These are phyloP conservation scores for Claviceps pazoutovae DNA, from an alignment of 2,329 filamentous ascomycete species.

Conservation along the genomic window DNA sequence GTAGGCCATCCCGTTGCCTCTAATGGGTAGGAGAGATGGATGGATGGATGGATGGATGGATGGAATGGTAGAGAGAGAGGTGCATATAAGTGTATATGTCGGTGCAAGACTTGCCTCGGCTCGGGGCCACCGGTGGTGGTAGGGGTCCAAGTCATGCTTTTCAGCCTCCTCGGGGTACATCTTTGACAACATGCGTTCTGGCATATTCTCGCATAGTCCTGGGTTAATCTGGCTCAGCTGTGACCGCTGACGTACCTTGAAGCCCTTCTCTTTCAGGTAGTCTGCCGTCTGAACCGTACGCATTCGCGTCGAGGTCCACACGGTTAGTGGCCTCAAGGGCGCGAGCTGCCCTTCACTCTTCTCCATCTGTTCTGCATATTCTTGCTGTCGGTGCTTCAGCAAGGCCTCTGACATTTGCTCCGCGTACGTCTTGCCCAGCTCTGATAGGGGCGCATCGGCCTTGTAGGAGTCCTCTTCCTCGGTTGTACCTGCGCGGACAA, in stretches of 20 bases:
- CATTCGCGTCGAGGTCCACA: constrained; percentile 90
- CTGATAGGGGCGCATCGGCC: constrained; percentile 71
- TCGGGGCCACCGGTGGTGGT: constrained; percentile 89
- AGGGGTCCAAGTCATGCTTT: constrained; percentile 89
- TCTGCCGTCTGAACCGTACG: constrained; percentile 84
- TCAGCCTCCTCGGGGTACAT: constrained; percentile 81
- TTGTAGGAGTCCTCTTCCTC: constrained; percentile 87
- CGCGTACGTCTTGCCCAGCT: constrained; percentile 68
- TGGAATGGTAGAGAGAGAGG: neutral
- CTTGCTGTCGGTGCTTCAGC: constrained; percentile 68
- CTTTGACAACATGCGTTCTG: constrained; percentile 64
- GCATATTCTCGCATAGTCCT: constrained; percentile 88
- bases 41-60: no score
- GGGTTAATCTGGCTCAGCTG: constrained; percentile 98
- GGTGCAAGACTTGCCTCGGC: constrained; percentile 51
- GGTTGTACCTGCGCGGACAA: constrained; percentile 75
- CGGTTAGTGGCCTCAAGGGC: constrained; percentile 64
- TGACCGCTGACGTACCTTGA: constrained; percentile 77
- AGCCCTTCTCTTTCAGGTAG: constrained; percentile 64
- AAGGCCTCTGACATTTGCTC: constrained; percentile 75
- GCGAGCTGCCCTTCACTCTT: constrained; percentile 48
- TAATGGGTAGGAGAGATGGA: no score
- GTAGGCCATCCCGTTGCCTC: no score
- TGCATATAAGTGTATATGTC: neutral
- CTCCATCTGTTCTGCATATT: constrained; percentile 55